Conservation (phyloP, 2,329 filamentous ascomycete species). For the Coniochaeta sp. region DNA sequence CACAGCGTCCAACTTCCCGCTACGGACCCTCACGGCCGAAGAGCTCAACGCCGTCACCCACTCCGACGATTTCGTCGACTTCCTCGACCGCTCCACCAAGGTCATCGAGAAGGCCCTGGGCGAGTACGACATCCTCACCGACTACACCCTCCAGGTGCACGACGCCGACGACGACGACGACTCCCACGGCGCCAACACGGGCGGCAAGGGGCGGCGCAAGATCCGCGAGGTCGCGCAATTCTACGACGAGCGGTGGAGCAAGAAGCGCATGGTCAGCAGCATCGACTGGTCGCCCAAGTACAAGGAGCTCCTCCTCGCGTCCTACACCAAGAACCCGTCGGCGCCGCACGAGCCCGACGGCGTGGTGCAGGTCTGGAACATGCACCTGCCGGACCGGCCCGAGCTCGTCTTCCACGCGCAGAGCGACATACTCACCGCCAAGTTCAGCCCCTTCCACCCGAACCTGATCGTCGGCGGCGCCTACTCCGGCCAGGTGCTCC, state of each 20-base stretch:
- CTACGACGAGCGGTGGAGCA: constrained; percentile 91
- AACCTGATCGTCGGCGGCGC: constrained; percentile 94
- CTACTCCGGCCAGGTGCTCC: constrained; percentile 90
- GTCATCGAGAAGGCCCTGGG: constrained; percentile 94
- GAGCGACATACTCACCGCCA: constrained; percentile 89
- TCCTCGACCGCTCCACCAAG: constrained; percentile 91
- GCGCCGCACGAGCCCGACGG: constrained; percentile 92
- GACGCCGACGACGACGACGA: constrained; percentile 79
- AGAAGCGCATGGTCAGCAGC: constrained; percentile 94
- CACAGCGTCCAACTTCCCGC: constrained; percentile 58
- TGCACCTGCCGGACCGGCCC: constrained; percentile 86
- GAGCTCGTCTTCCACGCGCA: constrained; percentile 97
- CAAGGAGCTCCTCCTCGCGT: constrained; percentile 83
- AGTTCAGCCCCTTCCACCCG: constrained; percentile 97
- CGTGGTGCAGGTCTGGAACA: constrained; percentile 93
- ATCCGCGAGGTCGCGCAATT: constrained; percentile 89
- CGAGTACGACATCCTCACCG: constrained; percentile 91
- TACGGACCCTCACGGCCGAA: constrained; percentile 71
- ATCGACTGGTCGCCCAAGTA: constrained; percentile 96
- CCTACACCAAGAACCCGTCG: constrained; percentile 95
- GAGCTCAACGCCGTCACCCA: constrained; percentile 86
- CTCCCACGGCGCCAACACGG: constrained; percentile 63
- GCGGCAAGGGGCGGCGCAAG: constrained; percentile 63
- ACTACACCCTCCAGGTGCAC: constrained; percentile 79
- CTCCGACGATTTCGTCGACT: constrained; percentile 89